A percentile compares a stretch with the other conserved stretches of the same genome.
phyloP scores from a whole-genome alignment of 495 filamentous ascomycete genomes.

The Podospora sp. region DNA sequence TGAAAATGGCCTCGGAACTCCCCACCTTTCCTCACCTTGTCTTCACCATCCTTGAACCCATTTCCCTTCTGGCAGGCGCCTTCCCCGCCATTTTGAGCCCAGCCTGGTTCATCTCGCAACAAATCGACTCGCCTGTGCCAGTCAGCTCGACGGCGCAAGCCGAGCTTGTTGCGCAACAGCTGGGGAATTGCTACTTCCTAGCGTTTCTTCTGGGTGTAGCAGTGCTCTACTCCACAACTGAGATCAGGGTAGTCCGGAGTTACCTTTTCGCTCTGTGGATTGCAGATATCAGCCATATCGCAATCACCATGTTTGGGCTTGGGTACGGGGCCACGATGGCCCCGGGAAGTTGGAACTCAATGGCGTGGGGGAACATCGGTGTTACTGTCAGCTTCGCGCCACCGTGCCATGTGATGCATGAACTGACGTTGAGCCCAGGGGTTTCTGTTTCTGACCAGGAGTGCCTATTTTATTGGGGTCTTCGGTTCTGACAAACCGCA shows the following conservation, averaged over 20 bases:
- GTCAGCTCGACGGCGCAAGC: conserved; percentile 31
- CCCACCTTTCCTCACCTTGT: conserved; percentile 55
- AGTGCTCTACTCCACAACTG: conserved; percentile 63
- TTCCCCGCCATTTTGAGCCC: conserved; percentile 57
- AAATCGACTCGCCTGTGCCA: conserved; percentile 49
- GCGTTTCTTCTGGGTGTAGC: conserved; percentile 63
- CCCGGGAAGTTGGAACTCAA: conserved; percentile 63
- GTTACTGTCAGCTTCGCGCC: conserved; percentile 50
- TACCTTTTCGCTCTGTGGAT: conserved; percentile 67
- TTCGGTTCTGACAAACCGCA: conserved; percentile 52
- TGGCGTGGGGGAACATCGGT: conserved; percentile 75
- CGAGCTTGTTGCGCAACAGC: conserved; percentile 49
- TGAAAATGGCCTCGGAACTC: conserved; percentile 53
- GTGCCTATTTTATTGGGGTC: conserved; percentile 58
- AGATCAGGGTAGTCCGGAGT: conserved; percentile 65
- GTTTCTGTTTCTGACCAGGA: conserved; percentile 56
- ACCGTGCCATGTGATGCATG: not conserved
- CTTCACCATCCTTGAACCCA: conserved; percentile 67
- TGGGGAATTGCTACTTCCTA: conserved; percentile 69
- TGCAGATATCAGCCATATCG: conserved; percentile 72
- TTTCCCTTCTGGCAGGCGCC: conserved; percentile 65
- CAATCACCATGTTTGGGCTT: conserved; percentile 60
- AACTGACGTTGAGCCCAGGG: not conserved
- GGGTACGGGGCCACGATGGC: conserved; percentile 57
- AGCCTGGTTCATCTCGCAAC: conserved; percentile 61